Evolutionary conservation across 73 alveolate species (phyloP).

Genomic region (Paramecium octaurelia): DNA sequence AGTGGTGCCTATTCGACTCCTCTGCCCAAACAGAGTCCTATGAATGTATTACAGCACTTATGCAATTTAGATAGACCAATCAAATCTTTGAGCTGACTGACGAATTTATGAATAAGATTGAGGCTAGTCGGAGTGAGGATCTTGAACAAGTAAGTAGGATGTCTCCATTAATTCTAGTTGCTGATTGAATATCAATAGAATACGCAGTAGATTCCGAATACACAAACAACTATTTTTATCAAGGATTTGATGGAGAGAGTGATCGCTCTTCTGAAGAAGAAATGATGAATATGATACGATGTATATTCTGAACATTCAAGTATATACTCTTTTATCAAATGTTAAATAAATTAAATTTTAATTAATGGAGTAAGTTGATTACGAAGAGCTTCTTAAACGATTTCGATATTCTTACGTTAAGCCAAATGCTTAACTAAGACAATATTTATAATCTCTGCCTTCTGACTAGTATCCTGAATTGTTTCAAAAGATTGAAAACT

Average conservation of each 20-base stretch:
- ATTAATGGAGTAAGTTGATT: conserved; percentile 39
- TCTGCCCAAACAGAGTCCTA: not conserved
- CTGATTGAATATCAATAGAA: not conserved
- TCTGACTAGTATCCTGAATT: not conserved
- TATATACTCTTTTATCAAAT: not conserved
- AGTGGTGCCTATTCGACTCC: conserved; percentile 8
- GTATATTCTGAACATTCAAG: not conserved
- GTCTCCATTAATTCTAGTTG: not conserved
- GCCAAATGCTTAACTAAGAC: not conserved
- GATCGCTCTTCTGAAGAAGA: not conserved
- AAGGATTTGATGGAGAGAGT: conserved; percentile 10
- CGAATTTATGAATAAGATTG: conserved; percentile 12
- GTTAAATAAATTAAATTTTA: not conserved
- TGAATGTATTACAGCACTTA: not conserved
- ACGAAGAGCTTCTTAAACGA: not conserved
- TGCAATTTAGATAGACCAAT: conserved; percentile 9
- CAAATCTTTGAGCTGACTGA: conserved; percentile 9
- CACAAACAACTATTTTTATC: not conserved
- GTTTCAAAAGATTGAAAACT: not conserved
- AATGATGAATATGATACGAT: not conserved
- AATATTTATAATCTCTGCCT: not conserved
- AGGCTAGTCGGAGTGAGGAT: not conserved
- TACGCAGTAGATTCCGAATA: not conserved
- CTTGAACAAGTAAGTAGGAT: not conserved
- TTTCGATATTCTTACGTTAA: conserved; percentile 29